These are phyloP conservation scores for Pseudonectria foliicola DNA, from an alignment of 2,329 filamentous ascomycete species.

Conservation along the genomic window DNA sequence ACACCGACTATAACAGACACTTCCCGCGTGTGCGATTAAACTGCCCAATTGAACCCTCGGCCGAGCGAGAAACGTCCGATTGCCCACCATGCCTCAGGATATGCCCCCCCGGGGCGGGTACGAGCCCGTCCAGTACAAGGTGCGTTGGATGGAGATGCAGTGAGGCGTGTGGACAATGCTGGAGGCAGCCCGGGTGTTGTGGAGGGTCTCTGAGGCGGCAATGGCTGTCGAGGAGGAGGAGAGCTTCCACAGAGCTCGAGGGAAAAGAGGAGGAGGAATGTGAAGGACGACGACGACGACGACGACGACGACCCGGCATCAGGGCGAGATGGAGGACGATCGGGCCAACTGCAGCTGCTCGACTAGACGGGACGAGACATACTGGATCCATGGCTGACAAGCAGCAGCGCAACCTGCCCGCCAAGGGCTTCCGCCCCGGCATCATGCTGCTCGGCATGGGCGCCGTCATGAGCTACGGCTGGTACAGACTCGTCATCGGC, in stretches of 20 bases:
- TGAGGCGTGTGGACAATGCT: no score
- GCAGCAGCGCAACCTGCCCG: constrained; percentile 80
- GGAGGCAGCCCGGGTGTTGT: no score
- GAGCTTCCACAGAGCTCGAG: no score
- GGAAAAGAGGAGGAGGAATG: not conserved
- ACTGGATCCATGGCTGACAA: constrained; percentile 6
- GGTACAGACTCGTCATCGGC: constrained; percentile 77
- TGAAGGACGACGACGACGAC: not conserved
- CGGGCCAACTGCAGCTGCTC: no score
- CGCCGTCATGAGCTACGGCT: constrained; percentile 79
- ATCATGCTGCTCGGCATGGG: constrained; percentile 71
- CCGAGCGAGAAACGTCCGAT: constrained; percentile 3
- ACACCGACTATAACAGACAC: constrained; percentile 3
- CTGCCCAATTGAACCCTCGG: no score
- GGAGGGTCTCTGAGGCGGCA: no score
- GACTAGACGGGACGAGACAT: no score
- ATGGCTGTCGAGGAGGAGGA: not conserved
- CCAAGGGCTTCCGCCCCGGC: constrained; percentile 79
- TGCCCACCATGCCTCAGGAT: constrained; percentile 82
- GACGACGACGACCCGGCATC: not conserved
- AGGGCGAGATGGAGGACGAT: not conserved
- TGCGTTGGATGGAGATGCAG: constrained; percentile 33
- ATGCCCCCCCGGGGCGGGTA: constrained; percentile 95
- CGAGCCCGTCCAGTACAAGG: constrained; percentile 94
- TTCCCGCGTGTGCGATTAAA: constrained; percentile 6